Evolutionary conservation across 2,329 filamentous ascomycete genomes (phyloP).

Genomic region (Monilinia fructigena): DNA sequence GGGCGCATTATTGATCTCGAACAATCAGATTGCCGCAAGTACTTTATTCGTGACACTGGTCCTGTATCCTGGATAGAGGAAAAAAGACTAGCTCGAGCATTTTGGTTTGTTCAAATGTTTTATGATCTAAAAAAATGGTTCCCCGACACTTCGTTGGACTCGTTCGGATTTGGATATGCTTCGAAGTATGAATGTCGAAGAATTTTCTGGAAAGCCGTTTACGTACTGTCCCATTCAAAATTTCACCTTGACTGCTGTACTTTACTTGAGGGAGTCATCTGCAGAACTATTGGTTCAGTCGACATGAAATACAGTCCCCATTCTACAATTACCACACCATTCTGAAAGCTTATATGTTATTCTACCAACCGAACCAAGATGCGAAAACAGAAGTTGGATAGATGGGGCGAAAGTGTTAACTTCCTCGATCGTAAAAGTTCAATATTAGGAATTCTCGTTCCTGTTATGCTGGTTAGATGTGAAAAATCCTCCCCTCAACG

Average conservation of each 20-base stretch:
- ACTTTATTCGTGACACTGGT: neutral
- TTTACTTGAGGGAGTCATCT: neutral
- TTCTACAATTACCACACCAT: neutral
- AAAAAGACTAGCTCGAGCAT: neutral
- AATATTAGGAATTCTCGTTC: neutral
- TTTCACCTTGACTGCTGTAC: neutral
- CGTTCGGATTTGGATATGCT: neutral
- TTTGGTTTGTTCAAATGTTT: neutral
- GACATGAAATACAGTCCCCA: neutral
- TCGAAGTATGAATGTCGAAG: neutral
- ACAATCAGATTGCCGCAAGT: neutral
- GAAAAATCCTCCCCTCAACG: neutral
- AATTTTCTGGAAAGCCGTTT: neutral
- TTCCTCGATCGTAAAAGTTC: neutral
- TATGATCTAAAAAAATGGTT: neutral
- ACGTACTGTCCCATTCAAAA: neutral
- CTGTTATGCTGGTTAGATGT: neutral
- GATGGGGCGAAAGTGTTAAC: neutral
- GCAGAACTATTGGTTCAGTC: neutral
- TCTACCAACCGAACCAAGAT: neutral
- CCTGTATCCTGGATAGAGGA: neutral
- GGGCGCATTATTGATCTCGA: neutral
- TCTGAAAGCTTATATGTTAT: neutral
- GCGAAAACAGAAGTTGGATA: neutral
- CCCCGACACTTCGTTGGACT: neutral